phyloP scores from a whole-genome alignment of 768 basidiomycete species.

The Boletus sp. region DNA sequence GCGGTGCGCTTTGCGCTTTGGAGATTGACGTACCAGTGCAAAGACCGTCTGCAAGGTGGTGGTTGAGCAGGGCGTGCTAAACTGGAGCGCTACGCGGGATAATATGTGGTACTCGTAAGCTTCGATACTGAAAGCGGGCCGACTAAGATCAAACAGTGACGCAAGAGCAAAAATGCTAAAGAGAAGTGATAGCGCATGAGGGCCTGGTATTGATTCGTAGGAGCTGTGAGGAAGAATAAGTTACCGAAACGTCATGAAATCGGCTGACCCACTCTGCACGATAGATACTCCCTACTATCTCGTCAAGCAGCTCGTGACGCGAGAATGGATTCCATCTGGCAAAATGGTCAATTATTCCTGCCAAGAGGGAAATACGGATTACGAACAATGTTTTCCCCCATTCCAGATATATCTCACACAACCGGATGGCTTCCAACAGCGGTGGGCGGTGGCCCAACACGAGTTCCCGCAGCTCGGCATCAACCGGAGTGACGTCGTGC shows the following conservation, averaged over 20 bases:
- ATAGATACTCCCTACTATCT: constrained; percentile 55
- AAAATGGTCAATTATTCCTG: background rate
- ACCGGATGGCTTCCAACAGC: constrained; percentile 53
- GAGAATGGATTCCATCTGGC: constrained; percentile 54
- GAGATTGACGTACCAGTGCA: constrained; percentile 45
- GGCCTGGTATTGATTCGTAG: constrained; percentile 37
- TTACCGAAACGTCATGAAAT: background rate
- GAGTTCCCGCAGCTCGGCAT: constrained; percentile 40
- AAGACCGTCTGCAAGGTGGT: constrained; percentile 58
- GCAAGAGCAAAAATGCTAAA: constrained; percentile 68
- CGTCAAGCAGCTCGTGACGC: constrained; percentile 54
- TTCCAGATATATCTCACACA: constrained; percentile 67
- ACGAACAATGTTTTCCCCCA: constrained; percentile 59
- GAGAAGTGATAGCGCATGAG: constrained; percentile 60
- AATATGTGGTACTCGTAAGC: constrained; percentile 64
- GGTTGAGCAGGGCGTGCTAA: constrained; percentile 43
- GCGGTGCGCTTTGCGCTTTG: constrained; percentile 1
- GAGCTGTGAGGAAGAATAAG: constrained; percentile 31
- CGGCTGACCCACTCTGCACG: constrained; percentile 42
- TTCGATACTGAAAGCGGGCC: constrained; percentile 47
- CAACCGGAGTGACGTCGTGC: constrained; percentile 27
- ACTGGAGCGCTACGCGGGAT: constrained; percentile 50
- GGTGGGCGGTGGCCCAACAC: constrained; percentile 53
- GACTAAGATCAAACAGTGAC: constrained; percentile 54
- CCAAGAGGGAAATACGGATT: background rate